Evolutionary conservation across 2,329 filamentous ascomycete species (phyloP).

Genomic region (Metarhizium guizhouense): DNA sequence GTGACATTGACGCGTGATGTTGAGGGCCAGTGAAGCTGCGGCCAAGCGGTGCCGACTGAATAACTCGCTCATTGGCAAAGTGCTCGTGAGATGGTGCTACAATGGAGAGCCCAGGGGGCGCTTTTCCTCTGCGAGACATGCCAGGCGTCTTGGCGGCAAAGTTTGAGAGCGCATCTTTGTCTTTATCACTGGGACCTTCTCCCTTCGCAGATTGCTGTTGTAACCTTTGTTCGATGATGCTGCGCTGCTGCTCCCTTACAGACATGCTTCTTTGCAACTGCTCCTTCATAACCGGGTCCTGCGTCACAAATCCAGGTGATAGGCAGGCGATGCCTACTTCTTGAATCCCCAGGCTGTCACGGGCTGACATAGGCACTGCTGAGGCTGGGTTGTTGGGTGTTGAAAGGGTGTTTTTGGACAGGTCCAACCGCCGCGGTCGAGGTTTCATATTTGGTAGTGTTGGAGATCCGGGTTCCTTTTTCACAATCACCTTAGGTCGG

Average conservation of each 20-base stretch:
- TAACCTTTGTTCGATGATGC: conserved; percentile 85
- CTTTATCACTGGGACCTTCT: conserved; percentile 53
- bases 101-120: conserved; percentile 84
- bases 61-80: conserved; percentile 88
- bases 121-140: conserved; percentile 66
- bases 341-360: conserved; percentile 75
- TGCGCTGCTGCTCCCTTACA: conserved; percentile 86
- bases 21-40: conserved; percentile 92
- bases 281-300: conserved; percentile 94
- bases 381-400: conserved; percentile 47
- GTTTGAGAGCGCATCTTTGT: conserved; percentile 35
- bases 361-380: conserved; percentile 67
- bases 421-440: conserved; percentile 56
- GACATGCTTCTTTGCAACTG: conserved; percentile 90
- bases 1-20: conserved; percentile 64
- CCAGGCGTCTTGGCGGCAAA: conserved; percentile 63
- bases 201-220: conserved; percentile 81
- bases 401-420: conserved; percentile 53
- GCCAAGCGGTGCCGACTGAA: conserved; percentile 90
- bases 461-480: conserved; percentile 91
- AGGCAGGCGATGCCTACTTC: conserved; percentile 91
- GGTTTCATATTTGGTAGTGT: conserved; percentile 66
- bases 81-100: conserved; percentile 88
- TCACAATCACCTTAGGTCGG: conserved; percentile 78
- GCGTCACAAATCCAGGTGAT: conserved; percentile 90